Percentiles rank a stretch among this genome's conserved stretches.
phyloP scores from a whole-genome alignment of 2,329 filamentous ascomycete species.

The Paecilomyces sp. region DNA sequence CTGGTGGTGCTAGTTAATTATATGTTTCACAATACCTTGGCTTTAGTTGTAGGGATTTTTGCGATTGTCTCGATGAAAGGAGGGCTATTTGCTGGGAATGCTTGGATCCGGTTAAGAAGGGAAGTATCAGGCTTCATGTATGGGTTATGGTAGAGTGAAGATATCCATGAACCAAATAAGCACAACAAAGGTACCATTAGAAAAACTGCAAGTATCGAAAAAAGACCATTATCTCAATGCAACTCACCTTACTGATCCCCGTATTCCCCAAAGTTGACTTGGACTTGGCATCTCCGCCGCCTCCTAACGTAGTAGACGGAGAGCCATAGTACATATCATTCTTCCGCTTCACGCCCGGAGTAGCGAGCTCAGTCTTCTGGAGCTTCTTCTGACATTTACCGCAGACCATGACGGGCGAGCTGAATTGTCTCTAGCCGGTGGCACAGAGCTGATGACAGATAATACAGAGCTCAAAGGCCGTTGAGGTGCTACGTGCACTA shows the following conservation, averaged over 20 bases:
- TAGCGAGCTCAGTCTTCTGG: conserved; percentile 55
- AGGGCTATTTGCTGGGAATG: neutral
- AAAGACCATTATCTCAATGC: neutral
- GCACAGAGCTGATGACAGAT: neutral
- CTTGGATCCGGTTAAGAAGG: no score
- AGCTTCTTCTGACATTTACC: conserved; percentile 56
- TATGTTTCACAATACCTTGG: neutral
- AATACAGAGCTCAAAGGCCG: neutral
- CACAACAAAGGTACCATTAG: neutral
- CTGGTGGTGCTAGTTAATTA: conserved; percentile 24
- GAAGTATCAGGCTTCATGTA: neutral
- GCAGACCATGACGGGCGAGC: conserved; percentile 49
- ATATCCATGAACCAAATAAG: neutral
- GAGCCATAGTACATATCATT: conserved; percentile 61
- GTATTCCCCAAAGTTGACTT: conserved; percentile 51
- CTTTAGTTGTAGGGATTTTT: neutral
- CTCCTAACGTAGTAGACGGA: conserved; percentile 32
- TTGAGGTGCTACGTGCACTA: neutral
- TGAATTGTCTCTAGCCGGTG: neutral
- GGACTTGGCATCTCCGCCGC: conserved; percentile 31
- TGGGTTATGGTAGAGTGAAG: no score
- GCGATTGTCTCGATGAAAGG: neutral
- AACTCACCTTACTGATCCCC: conserved; percentile 52
- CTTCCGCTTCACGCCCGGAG: conserved; percentile 60
- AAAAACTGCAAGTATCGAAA: neutral